Evolutionary conservation across 2,329 filamentous ascomycete species (phyloP), one percentile per base, ranked within the genome.

Genomic region (Clonostachys sp.): DNA sequence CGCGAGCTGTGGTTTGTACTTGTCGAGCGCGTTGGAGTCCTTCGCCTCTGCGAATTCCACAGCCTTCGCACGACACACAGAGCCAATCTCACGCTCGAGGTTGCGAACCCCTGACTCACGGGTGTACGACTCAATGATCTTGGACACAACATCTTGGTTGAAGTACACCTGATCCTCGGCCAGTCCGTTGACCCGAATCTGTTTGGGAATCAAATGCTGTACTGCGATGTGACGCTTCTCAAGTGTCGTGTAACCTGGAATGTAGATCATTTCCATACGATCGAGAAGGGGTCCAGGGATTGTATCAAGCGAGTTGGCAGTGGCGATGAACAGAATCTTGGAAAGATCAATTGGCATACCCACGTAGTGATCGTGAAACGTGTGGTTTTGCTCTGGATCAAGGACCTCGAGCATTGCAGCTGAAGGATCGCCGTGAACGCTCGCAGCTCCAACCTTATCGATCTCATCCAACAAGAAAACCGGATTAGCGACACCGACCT

Each of bases 361-460:
- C 63, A 99, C 83, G 64, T 97, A 99, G 69, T 99, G 94, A 62
- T 99, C 94, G 33, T 85, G 89, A 69, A 99, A 99, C 10, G 83
- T 87, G 66, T 95, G 81, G 62, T 99, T 99, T 70, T 99, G 94
- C 66, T 99, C 94, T 1, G 94, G 94, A 61, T 99, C 94, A 42
- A 99, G 77, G 12, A 99, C 94, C 66, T 99, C 94, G 13, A 99
- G 83, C 92, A 99, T 96, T 9, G 94, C 94, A 18, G 94, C 94
- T 17, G 90, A 95, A 5, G 94, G 94, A 60, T 99, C 94, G 39
- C 94, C 94, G 56, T 99, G 91, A 65, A 94, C 87, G 64, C 92
- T 97, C 35, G 89, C 84, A 50, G 85, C 84, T 53, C 91, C 91
- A 51, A 99, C 81, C 75, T 99, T 99, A 75, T 99, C 94, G 56